Percentiles rank a stretch among this genome's conserved stretches.
These are phyloP conservation scores for Ascochyta viciae-villosae DNA, from an alignment of 2,329 filamentous ascomycete species.

Conservation along the genomic window DNA sequence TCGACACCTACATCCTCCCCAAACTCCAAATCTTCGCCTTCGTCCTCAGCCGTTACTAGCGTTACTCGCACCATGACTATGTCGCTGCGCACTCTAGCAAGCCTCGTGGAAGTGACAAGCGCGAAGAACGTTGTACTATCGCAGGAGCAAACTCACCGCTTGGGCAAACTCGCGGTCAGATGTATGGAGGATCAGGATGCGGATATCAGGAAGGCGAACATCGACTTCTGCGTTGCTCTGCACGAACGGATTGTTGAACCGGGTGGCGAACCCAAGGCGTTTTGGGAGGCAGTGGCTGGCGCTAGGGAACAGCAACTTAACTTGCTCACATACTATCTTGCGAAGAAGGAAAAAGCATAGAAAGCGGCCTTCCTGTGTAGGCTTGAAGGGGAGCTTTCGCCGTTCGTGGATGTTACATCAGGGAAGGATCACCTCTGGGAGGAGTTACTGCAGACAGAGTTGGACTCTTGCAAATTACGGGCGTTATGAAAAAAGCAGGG, in stretches of 20 bases:
- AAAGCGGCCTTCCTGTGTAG: not conserved
- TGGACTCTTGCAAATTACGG: not conserved
- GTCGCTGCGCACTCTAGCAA: conserved; percentile 50
- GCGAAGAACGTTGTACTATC: conserved; percentile 41
- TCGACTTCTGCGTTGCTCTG: conserved; percentile 77
- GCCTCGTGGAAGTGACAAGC: conserved; percentile 44
- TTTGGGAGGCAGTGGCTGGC: conserved; percentile 71
- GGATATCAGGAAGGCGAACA: conserved; percentile 70
- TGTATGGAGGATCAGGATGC: conserved; percentile 50
- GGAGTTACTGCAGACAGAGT: not conserved
- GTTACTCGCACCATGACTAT: conserved; percentile 47
- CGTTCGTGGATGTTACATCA: not conserved
- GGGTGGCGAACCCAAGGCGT: conserved; percentile 54
- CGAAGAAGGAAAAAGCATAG: conserved; percentile 50
- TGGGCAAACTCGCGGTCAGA: conserved; percentile 49
- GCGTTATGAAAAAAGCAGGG: conserved; percentile 6
- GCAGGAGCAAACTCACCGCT: conserved; percentile 45
- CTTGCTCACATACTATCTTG: conserved; percentile 81
- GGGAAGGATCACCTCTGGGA: not conserved
- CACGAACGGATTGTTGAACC: conserved; percentile 56
- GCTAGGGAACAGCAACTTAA: conserved; percentile 77
- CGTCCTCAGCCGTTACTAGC: conserved; percentile 22
- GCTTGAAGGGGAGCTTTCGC: not conserved
- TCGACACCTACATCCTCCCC: conserved; percentile 38
- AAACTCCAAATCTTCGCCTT: conserved; percentile 44